A percentile compares a stretch with the other conserved stretches of the same genome.
Conservation (phyloP, 1,284 basidiomycete species). For the Pseudozyma thailandica region DNA sequence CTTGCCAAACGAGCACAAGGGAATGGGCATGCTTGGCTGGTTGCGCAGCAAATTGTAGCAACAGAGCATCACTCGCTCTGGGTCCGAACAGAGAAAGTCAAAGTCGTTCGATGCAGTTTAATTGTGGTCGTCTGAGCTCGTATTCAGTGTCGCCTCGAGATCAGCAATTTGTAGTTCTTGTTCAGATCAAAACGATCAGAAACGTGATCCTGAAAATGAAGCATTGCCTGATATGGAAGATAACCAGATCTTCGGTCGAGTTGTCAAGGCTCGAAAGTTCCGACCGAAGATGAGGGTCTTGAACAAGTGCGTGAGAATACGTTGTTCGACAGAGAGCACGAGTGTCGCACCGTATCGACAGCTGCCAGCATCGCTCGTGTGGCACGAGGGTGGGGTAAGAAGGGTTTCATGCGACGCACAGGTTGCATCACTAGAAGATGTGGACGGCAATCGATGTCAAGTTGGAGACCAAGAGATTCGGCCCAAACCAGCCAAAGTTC, state of each 20-base stretch:
- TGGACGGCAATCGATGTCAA: neutral
- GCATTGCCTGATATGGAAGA: constrained; percentile 15
- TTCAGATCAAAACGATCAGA: no score
- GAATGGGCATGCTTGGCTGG: constrained; percentile 32
- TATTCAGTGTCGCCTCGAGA: no score
- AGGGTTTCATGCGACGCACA: neutral
- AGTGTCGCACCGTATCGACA: neutral
- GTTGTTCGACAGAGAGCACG: neutral
- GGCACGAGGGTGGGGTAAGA: neutral
- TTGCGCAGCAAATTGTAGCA: constrained; percentile 33
- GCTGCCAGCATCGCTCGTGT: neutral
- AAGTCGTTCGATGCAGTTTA: no score
- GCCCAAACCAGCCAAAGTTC: constrained; percentile 4
- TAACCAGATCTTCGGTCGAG: constrained; percentile 5
- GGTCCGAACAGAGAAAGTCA: no score
- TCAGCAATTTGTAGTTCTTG: no score
- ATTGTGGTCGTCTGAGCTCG: no score
- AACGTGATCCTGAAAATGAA: neutral
- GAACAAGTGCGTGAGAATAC: neutral
- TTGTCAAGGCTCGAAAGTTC: constrained; percentile 1
- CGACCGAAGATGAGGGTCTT: neutral
- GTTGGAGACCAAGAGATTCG: neutral
- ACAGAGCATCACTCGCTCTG: neutral
- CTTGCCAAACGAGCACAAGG: constrained; percentile 42
- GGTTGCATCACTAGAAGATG: neutral